phyloP scores from a whole-genome alignment of 2,329 filamentous ascomycete genomes.

The Calcarisporium arbuscula region DNA sequence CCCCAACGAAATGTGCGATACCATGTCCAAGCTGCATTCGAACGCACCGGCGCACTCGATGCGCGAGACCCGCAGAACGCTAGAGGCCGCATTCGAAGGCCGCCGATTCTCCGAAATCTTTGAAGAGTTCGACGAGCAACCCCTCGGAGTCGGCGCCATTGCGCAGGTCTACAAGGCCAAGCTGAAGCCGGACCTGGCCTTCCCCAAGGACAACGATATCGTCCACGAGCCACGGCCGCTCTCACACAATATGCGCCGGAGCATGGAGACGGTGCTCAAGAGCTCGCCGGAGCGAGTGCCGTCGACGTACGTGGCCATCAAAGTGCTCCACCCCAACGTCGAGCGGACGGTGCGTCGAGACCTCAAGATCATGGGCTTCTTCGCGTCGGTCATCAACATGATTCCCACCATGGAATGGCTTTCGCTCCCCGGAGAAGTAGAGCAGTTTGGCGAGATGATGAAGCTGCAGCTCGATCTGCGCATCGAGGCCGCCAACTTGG shows the following conservation, averaged over 20 bases:
- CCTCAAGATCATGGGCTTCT: constrained; percentile 88
- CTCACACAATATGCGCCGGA: constrained; percentile 65
- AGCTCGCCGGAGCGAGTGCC: constrained; percentile 79
- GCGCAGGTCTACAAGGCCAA: constrained; percentile 97
- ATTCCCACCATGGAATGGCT: constrained; percentile 97
- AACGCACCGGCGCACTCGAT: constrained; percentile 90
- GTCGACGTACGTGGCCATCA: constrained; percentile 89
- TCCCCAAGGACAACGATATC: constrained; percentile 52
- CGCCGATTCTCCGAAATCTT: constrained; percentile 85
- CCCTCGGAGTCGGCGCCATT: constrained; percentile 90
- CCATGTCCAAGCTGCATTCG: constrained; percentile 93
- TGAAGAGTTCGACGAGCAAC: constrained; percentile 85
- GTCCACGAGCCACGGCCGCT: constrained; percentile 37
- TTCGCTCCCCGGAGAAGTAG: constrained; percentile 88
- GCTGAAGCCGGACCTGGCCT: constrained; percentile 70
- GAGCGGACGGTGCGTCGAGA: constrained; percentile 88
- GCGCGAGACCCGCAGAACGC: constrained; percentile 68
- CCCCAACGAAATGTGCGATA: constrained; percentile 80
- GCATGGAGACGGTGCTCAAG: constrained; percentile 81
- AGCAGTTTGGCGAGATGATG: constrained; percentile 98
- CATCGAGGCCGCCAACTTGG: constrained; percentile 88
- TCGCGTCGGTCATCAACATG: constrained; percentile 74
- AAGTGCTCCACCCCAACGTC: constrained; percentile 88
- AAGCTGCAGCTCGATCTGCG: constrained; percentile 89
- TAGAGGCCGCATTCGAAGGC: constrained; percentile 75